Percentiles rank a stretch among this genome's conserved stretches.
phyloP scores from a whole-genome alignment of 176 grass and related monocot genomes.

The Oryza glaberrima region DNA sequence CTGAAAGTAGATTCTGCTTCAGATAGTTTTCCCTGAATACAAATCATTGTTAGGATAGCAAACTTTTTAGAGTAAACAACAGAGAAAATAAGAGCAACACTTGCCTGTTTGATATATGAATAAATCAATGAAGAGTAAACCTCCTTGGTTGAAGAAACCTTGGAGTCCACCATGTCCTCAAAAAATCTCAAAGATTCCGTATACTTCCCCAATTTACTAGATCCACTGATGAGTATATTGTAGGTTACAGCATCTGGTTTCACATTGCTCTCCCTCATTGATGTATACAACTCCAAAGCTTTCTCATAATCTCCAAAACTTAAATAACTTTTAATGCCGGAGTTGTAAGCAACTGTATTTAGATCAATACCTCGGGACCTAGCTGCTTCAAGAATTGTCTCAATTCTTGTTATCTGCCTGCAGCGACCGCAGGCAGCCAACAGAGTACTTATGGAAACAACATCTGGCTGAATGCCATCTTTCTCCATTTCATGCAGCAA shows the following conservation, averaged over 20 bases:
- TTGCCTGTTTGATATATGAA: constrained; percentile 87
- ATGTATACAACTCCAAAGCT: constrained; percentile 71
- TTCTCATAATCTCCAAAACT: constrained; percentile 78
- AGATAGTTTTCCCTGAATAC: constrained; percentile 71
- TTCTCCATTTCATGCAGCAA: constrained; percentile 82
- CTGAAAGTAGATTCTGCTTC: constrained; percentile 79
- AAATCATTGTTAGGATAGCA: constrained; percentile 42
- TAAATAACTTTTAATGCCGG: constrained; percentile 86
- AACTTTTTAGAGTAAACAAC: constrained; percentile 40
- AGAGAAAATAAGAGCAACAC: neutral
- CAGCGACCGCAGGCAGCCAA: constrained; percentile 79
- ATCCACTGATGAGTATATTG: constrained; percentile 90
- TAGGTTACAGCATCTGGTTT: constrained; percentile 80
- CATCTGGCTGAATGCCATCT: constrained; percentile 78
- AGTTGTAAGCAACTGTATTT: constrained; percentile 90
- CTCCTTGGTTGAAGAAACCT: constrained; percentile 84
- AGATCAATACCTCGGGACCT: constrained; percentile 71
- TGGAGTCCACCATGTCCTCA: constrained; percentile 70
- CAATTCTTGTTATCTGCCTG: constrained; percentile 72
- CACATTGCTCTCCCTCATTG: constrained; percentile 69
- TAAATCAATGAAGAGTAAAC: constrained; percentile 89
- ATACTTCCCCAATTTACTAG: constrained; percentile 72
- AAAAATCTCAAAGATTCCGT: constrained; percentile 73
- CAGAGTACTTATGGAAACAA: constrained; percentile 88
- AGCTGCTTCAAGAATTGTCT: constrained; percentile 68